Evolutionary conservation across 495 filamentous ascomycete genomes (phyloP), one percentile per base, ranked within the genome.

Genomic region (Aspergillus bertholletiae): DNA sequence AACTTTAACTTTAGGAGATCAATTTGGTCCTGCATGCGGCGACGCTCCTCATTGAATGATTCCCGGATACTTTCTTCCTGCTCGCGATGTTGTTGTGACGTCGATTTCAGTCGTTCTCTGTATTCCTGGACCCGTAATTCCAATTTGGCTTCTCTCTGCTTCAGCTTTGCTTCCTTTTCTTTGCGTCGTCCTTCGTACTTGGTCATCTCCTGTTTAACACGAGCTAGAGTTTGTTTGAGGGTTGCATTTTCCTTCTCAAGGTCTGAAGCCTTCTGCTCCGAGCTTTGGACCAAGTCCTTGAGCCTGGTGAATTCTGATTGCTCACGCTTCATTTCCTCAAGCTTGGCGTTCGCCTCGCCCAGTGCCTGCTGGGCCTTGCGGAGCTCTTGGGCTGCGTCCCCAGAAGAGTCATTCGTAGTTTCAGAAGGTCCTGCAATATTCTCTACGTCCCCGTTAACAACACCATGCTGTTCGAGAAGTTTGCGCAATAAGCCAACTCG

Each of bases 401-500:
- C 53, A 56, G 70, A 59, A 70, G 62, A 52, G 73, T 77, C 49
- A 71, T 70, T 62, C 72, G 78, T 45, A 64, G 69, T 22, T 78
- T 76, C 43, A 65, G 56, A 40, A 74, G 76, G 72, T 28, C 80
- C 75, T 3, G 74, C 53, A 35, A 59, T 53, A 20, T 81, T 54
- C 55, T 71, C 52, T 59, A 77, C 51, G 59, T 82, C 50, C 64
- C 63, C 59, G 26, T 54, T 72, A 24, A 70, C 73, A 59, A 76
- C 72, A 39, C 68, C 77, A 59, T 59, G 78, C 61, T 64, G 78
- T 66, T 66, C 89, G 55, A 63, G 79, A 37, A 49, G 58, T 54
- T 65, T 84, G 74, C 70, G 74, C 24, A 92, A 71, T 39, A 81
- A 76, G 37, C 82, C 81, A 12, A 86, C 84, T 48, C 88, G 84